phyloP scores from a whole-genome alignment of 116 monocot species.

The Thalassia testudinum region DNA sequence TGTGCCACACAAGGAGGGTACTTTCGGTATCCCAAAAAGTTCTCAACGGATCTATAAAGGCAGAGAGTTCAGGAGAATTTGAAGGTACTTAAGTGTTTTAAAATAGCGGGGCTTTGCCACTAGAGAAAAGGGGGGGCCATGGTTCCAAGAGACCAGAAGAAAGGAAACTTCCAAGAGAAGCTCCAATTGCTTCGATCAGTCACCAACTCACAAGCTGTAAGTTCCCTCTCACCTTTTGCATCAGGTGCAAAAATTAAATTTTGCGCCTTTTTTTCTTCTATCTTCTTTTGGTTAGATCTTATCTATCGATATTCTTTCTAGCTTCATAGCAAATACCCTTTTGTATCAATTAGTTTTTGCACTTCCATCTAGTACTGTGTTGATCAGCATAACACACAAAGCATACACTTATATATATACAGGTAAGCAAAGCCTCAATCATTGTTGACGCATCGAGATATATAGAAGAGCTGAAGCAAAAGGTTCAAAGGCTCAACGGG shows the following conservation, averaged over 20 bases:
- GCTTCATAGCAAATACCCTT: too few relatives aligned
- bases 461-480: conserved; percentile 14
- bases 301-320: too few relatives aligned
- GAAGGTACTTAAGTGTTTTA: too few relatives aligned
- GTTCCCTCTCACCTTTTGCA: not conserved
- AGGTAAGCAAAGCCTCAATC: conserved; percentile 14
- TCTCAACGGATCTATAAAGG: too few relatives aligned
- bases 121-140: not conserved
- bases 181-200: conserved; percentile 73
- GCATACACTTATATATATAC: not conserved
- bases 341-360: not conserved
- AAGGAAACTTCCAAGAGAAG: conserved; percentile 62
- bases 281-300: not conserved
- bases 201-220: conserved; percentile 75
- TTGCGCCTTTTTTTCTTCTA: not conserved
- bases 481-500: conserved; percentile 10
- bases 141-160: conserved; percentile 41
- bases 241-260: too few relatives aligned
- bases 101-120: too few relatives aligned
- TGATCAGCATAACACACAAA: not conserved
- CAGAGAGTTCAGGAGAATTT: too few relatives aligned
- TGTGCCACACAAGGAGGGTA: too few relatives aligned
- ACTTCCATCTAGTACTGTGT: not conserved
- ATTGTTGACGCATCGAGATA: conserved; percentile 17
- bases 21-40: too few relatives aligned